Evolutionary conservation across 2,329 filamentous ascomycete genomes (phyloP), one percentile per base, ranked within the genome.

Genomic region (Microdochium paspali): DNA sequence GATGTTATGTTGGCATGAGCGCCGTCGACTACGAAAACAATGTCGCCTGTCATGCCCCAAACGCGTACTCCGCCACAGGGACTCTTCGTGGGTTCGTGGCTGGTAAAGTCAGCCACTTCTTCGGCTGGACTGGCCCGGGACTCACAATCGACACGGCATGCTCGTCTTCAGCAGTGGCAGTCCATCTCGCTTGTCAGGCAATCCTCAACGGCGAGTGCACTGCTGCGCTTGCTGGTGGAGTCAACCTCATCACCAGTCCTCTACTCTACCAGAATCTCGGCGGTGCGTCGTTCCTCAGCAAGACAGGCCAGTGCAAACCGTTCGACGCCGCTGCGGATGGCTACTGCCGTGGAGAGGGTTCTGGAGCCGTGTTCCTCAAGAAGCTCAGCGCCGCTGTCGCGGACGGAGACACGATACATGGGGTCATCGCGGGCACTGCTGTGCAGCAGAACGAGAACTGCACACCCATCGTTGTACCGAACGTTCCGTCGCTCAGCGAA

Each of bases 311-410:
- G 10, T 60, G 51, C 40, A 56, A 62, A 42, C 56, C 58, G 1
- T 70, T 66, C 45, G 71, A 73, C 46, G 50, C 57, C 1, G 50
- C 54, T 2, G 73, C 68, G 1, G 66, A 74, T 49, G 77, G 77
- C 0, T 80, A 79, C 50, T 75, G 68, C 10, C 63, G 76, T 2
- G 75, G 67, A 0, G 77, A 81, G 44, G 76, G 70, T 0, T 55
- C 66, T 3, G 70, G 55, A 0, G 53, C 61, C 0, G 53, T 80
- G 0, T 54, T 76, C 2, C 50, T 80, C 0, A 80, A 80, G 60
- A 64, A 56, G 4, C 57, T 78, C 0, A 60, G 64, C 1, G 59
- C 66, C 35, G 77, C 77, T 0, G 28, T 78, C 0, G 54, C 56
- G 4, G 74, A 76, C 28, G 66, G 67, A 0, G 71, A 81, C 52